Evolutionary conservation across 441 rosid genomes (phyloP), one percentile per base, ranked within the genome.

Genomic region (Adansonia grandidieri): DNA sequence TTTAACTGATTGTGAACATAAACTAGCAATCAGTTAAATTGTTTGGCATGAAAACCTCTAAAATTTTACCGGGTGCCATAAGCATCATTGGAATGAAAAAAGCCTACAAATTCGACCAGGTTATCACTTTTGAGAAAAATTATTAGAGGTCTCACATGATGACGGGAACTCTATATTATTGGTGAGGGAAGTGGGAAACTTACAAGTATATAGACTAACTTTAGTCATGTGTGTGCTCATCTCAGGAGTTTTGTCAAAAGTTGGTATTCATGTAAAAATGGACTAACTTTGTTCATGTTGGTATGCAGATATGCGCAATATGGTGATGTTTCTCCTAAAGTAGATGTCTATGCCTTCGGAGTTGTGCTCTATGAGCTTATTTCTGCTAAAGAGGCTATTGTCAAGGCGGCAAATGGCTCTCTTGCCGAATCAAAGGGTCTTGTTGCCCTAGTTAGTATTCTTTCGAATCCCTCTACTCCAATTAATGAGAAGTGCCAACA

Each of bases 281-380:
- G 28, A 53, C 75, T 1, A 28, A 71, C 47, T 71, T 28, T 53
- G 15, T 53, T 54, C 24, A 20, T 77, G 48, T 71, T 62, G 4
- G 44, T 69, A 1, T 87, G 79, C 88, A 94, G 99, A 86, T 92
- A 89, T 84, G 98, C 97, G 45, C 91, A 81, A 48, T 94, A 91
- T 73, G 97, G 99, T n/a, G 97, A 94, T 71, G 95, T 93, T 69
- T 93, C 99, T 79, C 87, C 97, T 3, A 96, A 96, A 78, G 88
- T 91, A 10, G 99, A 96, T 86, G 98, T 96, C 9, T 96, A 87
- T 58, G 99, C 99, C 19, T 91, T 94, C 72, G 99, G 99, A 44
- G 99, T 96, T 78, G 97, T 96, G 47, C 97, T 96, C 7, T 96
- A 90, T 48, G 99, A 96, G 75, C 93, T 96, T 78, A 90, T 96